Evolutionary conservation across 2,329 filamentous ascomycete genomes (phyloP).

Genomic region (Fusarium drepaniforme): DNA sequence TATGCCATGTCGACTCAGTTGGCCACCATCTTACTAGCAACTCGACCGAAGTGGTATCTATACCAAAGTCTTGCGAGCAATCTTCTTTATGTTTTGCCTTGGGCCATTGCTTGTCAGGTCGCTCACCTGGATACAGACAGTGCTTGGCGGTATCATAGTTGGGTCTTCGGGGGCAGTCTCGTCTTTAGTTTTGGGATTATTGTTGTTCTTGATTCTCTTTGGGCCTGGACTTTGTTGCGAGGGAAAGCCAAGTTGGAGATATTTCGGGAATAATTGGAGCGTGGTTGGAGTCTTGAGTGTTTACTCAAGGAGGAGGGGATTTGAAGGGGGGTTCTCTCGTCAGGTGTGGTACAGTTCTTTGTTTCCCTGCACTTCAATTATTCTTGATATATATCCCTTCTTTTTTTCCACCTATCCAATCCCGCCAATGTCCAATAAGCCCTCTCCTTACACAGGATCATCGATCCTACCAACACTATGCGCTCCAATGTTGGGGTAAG

Average conservation of each 20-base stretch:
- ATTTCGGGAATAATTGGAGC: conserved; percentile 32
- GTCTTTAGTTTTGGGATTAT: conserved; percentile 74
- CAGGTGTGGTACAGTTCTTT: neutral
- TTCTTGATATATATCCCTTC: neutral
- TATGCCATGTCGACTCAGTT: conserved; percentile 76
- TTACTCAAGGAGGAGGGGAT: too few species aligned
- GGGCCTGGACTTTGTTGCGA: conserved; percentile 62
- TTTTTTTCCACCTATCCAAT: neutral
- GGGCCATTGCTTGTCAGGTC: conserved; percentile 73
- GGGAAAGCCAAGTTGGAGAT: conserved; percentile 57
- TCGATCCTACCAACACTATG: neutral
- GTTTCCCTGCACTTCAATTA: rapidly evolving
- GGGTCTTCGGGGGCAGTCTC: conserved; percentile 76
- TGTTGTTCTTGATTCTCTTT: conserved; percentile 61
- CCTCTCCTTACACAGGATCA: neutral
- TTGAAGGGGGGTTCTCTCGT: too few species aligned
- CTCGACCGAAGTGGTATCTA: conserved; percentile 74
- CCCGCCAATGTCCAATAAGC: too few species aligned
- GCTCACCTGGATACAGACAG: conserved; percentile 60
- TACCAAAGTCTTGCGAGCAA: conserved; percentile 76
- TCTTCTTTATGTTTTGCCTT: conserved; percentile 76
- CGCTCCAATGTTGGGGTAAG: neutral
- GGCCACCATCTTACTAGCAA: conserved; percentile 73
- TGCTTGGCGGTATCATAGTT: conserved; percentile 75
- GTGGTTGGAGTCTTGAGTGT: too few species aligned